Percentiles rank a stretch among this genome's conserved stretches.
Conservation (phyloP, 2,329 filamentous ascomycete species). For the Exophiala sideris region DNA sequence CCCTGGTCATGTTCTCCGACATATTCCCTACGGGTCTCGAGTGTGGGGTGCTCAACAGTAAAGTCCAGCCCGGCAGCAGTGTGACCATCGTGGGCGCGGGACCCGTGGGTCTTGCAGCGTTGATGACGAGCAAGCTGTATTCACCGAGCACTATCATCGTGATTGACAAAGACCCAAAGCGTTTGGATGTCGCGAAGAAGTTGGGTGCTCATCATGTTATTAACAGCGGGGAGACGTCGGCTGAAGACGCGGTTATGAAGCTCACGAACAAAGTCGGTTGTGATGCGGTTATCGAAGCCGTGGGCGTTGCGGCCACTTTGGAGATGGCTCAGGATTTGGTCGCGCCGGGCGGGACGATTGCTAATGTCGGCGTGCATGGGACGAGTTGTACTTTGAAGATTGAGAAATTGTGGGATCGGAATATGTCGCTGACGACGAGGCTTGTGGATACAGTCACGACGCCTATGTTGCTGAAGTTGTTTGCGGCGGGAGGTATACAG, state of each 20-base stretch:
- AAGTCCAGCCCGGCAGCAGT: slow-evolving; percentile 50
- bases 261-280: slow-evolving; percentile 53
- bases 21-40: slow-evolving; percentile 57
- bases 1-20: slow-evolving; percentile 53
- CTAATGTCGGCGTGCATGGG: slow-evolving; percentile 59
- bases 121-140: slow-evolving; percentile 56
- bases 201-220: slow-evolving; percentile 50
- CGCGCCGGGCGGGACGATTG: slow-evolving; percentile 52
- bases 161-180: slow-evolving; percentile 50
- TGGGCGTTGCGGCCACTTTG: slow-evolving; percentile 54
- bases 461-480: slow-evolving; percentile 49
- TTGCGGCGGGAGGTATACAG: slow-evolving; percentile 41
- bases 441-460: slow-evolving; percentile 49
- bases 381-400: slow-evolving; percentile 52
- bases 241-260: slow-evolving; percentile 38
- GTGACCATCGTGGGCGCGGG: slow-evolving; percentile 57
- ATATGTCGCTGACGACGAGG: slow-evolving; percentile 51
- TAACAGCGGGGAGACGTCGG: slow-evolving; percentile 38
- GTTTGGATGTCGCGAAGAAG: slow-evolving; percentile 46
- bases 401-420: slow-evolving; percentile 54
- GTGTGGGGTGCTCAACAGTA: slow-evolving; percentile 52
- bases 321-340: slow-evolving; percentile 53
- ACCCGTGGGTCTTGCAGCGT: slow-evolving; percentile 54
- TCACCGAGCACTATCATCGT: slow-evolving; percentile 51
- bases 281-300: slow-evolving; percentile 58